Evolutionary conservation across 768 basidiomycete genomes (phyloP), one percentile per base, ranked within the genome.

Genomic region (Auricularia sp.): DNA sequence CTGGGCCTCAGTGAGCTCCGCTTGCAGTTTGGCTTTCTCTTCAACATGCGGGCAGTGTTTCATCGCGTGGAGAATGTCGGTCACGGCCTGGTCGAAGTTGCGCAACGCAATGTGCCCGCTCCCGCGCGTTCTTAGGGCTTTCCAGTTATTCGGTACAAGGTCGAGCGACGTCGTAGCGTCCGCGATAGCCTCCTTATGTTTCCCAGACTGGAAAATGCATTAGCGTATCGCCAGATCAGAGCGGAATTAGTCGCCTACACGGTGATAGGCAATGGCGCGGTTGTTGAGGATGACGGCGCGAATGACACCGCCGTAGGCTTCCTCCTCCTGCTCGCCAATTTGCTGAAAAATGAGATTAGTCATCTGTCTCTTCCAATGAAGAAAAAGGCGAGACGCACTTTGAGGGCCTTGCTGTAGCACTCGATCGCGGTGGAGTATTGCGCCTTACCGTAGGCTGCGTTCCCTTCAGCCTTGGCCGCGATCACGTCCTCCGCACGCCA

Each of bases 401-500:
- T 35, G 10, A 95, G 74, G 3, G 88, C 85, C 65, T 87, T 87
- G 3, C 78, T 78, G 70, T 95, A 95, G 68, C 81, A 85, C 0
- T 79, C 78, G 8, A 86, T 73, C 0, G 93, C 93, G 23, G 88
- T 86, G 35, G 79, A 69, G 36, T 84, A 74, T 64, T 78, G 78
- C 2, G 81, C 80, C 0, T 70, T 63, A 74, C 92, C 91, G 76
- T 93, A 95, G 1, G 84, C 80, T 1, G 74, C 70, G 68, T 95
- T 94, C 0, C 93, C 93, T 66, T 91, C 91, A 66, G 93, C 91
- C 70, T 94, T 94, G 56, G 87, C 72, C 65, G 84, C 78, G 66
- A 94, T 93, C 14, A 95, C 84, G 39, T 90, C 88, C 68, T 88
- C 90, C n/a, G 90, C 81, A 5, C 90, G 84, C 73, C 86, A 88